Evolutionary conservation across 2,329 filamentous ascomycete species (phyloP).

Genomic region (Penicillium sp.): DNA sequence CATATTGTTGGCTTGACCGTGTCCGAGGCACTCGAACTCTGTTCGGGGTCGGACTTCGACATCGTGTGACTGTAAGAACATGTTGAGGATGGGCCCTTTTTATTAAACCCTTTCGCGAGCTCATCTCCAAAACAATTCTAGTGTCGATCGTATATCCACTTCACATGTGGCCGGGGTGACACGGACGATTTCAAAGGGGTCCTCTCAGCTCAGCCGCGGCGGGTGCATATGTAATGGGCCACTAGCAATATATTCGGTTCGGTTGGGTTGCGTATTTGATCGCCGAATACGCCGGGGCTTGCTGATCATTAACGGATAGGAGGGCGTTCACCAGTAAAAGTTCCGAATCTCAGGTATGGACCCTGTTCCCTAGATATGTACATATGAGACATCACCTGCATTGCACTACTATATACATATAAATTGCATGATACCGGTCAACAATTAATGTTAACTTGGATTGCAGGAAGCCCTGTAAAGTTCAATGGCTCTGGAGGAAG

Average conservation of each 20-base stretch:
- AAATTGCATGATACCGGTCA: too few relatives aligned
- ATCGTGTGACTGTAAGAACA: conserved; percentile 4
- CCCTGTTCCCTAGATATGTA: too few relatives aligned
- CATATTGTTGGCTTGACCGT: conserved; percentile 15
- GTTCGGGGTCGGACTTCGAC: conserved; percentile 20
- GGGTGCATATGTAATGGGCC: too few relatives aligned
- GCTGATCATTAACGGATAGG: neutral
- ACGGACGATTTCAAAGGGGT: neutral
- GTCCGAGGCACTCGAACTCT: conserved; percentile 9
- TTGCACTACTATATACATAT: too few relatives aligned
- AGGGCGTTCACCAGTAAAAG: neutral
- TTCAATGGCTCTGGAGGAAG: too few relatives aligned
- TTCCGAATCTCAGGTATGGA: too few relatives aligned
- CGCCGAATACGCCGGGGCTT: neutral
- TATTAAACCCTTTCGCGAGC: neutral
- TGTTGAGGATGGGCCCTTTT: neutral
- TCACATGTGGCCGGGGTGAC: neutral
- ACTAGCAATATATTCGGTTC: neutral
- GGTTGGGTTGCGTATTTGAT: neutral
- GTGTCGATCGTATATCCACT: too few relatives aligned
- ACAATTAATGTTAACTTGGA: too few relatives aligned
- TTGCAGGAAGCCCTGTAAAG: too few relatives aligned
- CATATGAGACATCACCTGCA: too few relatives aligned
- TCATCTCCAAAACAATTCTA: too few relatives aligned
- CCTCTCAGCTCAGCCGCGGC: neutral